A percentile compares a stretch with the other conserved stretches of the same genome.
These are phyloP conservation scores for Sutorius australiensis DNA, from an alignment of 768 basidiomycete genomes.

Conservation along the genomic window DNA sequence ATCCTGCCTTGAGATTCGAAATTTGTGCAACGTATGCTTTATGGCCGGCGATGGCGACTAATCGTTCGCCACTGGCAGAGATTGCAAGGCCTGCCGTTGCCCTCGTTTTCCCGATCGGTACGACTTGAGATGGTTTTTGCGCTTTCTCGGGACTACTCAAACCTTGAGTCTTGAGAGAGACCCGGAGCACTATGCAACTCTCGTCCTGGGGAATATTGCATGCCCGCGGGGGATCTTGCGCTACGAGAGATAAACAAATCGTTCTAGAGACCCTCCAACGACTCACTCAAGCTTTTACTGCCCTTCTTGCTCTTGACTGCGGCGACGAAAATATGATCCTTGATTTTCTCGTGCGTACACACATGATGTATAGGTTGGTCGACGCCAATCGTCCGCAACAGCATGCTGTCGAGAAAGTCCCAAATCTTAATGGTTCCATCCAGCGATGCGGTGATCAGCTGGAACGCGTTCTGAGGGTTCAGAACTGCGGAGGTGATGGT, in stretches of 20 bases:
- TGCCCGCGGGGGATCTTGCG: slow-evolving; percentile 1
- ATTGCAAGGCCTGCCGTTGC: slow-evolving; percentile 60
- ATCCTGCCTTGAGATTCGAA: slow-evolving; percentile 56
- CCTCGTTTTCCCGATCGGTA: slow-evolving; percentile 64
- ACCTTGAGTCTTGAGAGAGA: slow-evolving; percentile 49
- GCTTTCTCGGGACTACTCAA: slow-evolving; percentile 40
- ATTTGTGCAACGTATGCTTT: slow-evolving; percentile 73
- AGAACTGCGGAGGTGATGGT: slow-evolving; percentile 71
- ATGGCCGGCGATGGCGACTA: slow-evolving; percentile 70
- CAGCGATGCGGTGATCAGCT: slow-evolving; percentile 80
- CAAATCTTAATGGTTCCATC: slow-evolving; percentile 87
- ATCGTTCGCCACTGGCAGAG: slow-evolving; percentile 73
- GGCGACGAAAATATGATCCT: slow-evolving; percentile 68
- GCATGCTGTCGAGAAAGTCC: slow-evolving; percentile 85
- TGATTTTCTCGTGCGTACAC: slow-evolving; percentile 66
- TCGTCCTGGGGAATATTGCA: slow-evolving; percentile 37
- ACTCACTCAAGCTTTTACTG: slow-evolving; percentile 27
- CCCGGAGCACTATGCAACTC: slow-evolving; percentile 47
- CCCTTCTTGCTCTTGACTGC: slow-evolving; percentile 50
- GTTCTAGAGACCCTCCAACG: background rate
- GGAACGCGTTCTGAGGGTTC: slow-evolving; percentile 83
- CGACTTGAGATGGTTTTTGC: slow-evolving; percentile 46
- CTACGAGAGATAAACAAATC: slow-evolving; percentile 9
- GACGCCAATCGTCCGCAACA: slow-evolving; percentile 72
- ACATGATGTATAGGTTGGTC: slow-evolving; percentile 67